Evolutionary conservation across 805 yeast species (phyloP).

Genomic region (Yueomyces sp.): DNA sequence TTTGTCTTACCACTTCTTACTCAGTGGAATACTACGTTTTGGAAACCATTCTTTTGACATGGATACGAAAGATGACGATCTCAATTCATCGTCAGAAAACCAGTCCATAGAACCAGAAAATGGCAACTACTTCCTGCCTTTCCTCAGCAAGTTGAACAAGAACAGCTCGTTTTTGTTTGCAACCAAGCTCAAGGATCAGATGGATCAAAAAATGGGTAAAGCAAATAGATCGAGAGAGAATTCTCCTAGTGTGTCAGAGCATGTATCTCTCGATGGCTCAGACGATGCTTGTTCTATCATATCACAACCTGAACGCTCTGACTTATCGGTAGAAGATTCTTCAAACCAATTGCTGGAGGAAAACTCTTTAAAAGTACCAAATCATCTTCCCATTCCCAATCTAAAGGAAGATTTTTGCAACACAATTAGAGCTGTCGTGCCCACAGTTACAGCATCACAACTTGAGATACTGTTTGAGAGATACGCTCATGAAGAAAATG

Average conservation of each 20-base stretch:
- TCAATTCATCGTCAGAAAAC: too few species aligned
- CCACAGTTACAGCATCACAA: conserved; percentile 16
- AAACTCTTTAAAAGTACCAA: neutral
- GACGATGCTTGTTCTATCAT: too few species aligned
- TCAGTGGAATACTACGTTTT: too few species aligned
- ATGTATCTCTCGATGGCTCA: too few species aligned
- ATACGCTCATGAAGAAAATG: conserved; percentile 15
- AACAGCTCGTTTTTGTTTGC: neutral
- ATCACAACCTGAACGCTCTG: neutral
- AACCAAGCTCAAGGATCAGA: neutral
- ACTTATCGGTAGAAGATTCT: neutral
- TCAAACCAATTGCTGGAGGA: neutral
- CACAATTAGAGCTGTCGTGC: conserved; percentile 25
- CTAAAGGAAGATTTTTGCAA: conserved; percentile 1
- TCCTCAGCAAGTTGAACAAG: neutral
- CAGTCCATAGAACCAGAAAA: too few species aligned
- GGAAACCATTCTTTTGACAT: too few species aligned
- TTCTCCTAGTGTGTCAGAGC: too few species aligned
- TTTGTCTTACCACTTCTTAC: too few species aligned
- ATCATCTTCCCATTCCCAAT: neutral
- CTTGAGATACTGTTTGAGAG: conserved; percentile 16
- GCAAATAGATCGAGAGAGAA: too few species aligned
- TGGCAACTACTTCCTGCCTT: too few species aligned
- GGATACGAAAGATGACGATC: too few species aligned
- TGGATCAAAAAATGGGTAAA: too few species aligned